phyloP scores from a whole-genome alignment of 1,284 basidiomycete species.

The Ganoderma sp. region DNA sequence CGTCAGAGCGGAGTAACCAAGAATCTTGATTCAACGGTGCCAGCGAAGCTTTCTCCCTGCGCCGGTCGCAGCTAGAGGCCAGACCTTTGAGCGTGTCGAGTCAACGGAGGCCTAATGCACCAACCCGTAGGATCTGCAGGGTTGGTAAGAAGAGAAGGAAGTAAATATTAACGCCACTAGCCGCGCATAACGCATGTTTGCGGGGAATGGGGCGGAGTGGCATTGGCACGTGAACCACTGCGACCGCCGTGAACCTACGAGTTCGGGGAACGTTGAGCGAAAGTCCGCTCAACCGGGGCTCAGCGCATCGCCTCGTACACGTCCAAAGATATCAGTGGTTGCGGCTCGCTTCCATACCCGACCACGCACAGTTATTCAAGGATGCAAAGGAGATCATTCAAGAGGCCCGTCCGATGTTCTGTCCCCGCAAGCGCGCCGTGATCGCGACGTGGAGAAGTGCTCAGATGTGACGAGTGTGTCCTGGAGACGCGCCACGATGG shows the following conservation, averaged over 20 bases:
- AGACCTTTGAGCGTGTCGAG: background rate
- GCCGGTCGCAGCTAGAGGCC: background rate
- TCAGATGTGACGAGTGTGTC: background rate
- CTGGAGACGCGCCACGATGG: conserved; percentile 27
- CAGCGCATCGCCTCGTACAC: background rate
- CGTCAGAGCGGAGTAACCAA: background rate
- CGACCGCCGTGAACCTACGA: conserved; percentile 2
- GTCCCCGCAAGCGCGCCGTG: background rate
- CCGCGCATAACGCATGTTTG: background rate
- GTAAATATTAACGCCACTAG: background rate
- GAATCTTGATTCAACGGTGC: background rate
- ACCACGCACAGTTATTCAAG: background rate
- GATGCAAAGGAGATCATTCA: background rate
- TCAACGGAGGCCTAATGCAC: background rate
- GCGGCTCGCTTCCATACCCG: background rate
- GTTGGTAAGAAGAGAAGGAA: conserved; percentile 13
- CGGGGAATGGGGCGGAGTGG: conserved; percentile 8
- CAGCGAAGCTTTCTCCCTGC: background rate
- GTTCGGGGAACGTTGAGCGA: background rate
- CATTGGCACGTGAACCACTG: background rate
- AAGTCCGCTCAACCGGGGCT: background rate
- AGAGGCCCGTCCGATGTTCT: conserved; percentile 1
- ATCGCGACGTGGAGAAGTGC: conserved; percentile 21
- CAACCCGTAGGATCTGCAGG: conserved; percentile 1
- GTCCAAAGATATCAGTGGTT: background rate